Conservation (phyloP, 176 grass and related monocot species). For the Hordeum vulgare region DNA sequence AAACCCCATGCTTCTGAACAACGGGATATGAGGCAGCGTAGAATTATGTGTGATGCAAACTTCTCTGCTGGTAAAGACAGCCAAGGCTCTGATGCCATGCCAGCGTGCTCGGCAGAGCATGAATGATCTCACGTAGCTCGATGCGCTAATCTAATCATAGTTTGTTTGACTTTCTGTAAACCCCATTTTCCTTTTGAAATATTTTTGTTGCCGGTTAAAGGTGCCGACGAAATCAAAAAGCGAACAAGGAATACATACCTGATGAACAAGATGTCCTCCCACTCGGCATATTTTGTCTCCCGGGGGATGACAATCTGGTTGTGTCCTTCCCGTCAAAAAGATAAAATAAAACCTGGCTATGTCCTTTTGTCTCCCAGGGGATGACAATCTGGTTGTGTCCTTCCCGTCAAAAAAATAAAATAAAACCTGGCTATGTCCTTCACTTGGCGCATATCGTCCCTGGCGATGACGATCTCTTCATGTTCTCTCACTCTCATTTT, state of each 20-base stretch:
- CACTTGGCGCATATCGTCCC: no score
- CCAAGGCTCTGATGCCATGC: not conserved
- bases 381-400: not conserved
- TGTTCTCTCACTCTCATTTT: no score
- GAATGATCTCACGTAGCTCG: no score
- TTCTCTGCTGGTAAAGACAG: no score
- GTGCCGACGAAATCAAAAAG: not conserved
- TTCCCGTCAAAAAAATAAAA: no score
- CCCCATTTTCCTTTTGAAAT: not conserved
- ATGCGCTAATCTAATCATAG: not conserved
- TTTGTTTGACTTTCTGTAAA: not conserved
- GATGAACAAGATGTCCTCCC: not conserved
- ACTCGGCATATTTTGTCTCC: not conserved
- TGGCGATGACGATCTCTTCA: no score
- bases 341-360: no score
- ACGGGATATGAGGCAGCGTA: not conserved
- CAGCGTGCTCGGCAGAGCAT: no score
- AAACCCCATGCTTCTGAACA: not conserved
- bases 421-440: no score
- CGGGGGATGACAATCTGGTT: not conserved
- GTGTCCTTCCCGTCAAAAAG: no score
- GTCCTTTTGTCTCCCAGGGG: not conserved
- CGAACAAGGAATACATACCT: not conserved
- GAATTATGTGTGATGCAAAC: not conserved
- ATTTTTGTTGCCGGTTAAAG: not conserved